Conservation (phyloP, 1,284 basidiomycete genomes). For the Irpex sp. region DNA sequence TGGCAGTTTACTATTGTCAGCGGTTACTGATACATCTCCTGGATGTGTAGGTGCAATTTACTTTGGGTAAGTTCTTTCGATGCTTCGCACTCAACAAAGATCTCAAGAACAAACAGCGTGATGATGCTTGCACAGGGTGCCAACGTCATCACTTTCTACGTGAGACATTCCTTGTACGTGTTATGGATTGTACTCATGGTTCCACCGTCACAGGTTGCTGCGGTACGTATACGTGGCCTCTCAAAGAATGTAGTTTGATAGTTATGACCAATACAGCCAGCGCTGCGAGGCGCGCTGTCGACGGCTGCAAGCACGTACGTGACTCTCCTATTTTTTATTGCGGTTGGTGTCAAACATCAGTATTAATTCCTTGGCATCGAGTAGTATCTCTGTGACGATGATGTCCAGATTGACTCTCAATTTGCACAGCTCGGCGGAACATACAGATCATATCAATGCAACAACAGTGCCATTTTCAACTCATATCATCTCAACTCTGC, state of each 20-base stretch:
- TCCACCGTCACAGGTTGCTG: constrained; percentile 8
- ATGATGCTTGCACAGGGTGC: constrained; percentile 31
- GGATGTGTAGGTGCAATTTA: constrained; percentile 25
- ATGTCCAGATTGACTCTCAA: constrained; percentile 37
- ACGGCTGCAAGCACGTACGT: constrained; percentile 29
- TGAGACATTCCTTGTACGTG: constrained; percentile 14
- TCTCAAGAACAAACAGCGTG: constrained; percentile 19
- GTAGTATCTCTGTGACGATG: constrained; percentile 32
- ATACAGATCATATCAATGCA: constrained; percentile 10
- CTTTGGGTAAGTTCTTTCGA: constrained; percentile 23
- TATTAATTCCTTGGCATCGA: neutral
- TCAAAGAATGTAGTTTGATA: neutral
- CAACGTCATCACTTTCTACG: constrained; percentile 31
- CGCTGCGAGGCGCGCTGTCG: constrained; percentile 25
- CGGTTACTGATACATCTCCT: neutral
- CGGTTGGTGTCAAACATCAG: neutral
- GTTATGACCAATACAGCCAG: constrained; percentile 18
- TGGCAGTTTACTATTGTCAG: neutral
- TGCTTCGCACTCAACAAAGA: neutral
- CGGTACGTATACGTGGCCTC: neutral
- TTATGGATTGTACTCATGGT: constrained; percentile 11
- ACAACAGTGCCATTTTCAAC: constrained; percentile 3
- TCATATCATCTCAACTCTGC: neutral
- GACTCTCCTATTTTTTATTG: constrained; percentile 4
- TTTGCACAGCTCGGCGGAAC: constrained; percentile 18